phyloP scores from a whole-genome alignment of 2,329 filamentous ascomycete genomes.

The Xylaria sp. region DNA sequence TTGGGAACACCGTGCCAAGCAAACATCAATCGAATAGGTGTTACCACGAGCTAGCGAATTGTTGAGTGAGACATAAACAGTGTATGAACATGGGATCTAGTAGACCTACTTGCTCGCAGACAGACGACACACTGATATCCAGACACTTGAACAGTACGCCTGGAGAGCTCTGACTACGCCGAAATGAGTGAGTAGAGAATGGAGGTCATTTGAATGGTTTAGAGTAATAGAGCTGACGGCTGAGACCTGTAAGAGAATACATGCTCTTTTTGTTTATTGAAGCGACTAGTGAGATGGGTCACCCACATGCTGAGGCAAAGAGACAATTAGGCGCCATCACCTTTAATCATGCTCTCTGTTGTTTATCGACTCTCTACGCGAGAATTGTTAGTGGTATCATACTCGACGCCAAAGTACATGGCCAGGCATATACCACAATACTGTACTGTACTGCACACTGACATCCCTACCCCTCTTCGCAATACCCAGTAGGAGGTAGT shows the following conservation, averaged over 20 bases:
- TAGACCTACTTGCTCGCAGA: background rate
- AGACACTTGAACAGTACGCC: background rate
- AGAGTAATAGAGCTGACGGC: constrained; percentile 15
- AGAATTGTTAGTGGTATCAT: background rate
- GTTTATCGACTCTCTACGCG: background rate
- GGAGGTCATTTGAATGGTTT: background rate
- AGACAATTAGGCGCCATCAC: background rate
- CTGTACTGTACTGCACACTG: background rate
- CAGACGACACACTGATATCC: background rate
- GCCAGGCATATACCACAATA: background rate
- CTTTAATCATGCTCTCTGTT: background rate
- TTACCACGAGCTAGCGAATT: constrained; percentile 15
- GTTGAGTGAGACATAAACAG: background rate
- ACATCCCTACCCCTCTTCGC: constrained; percentile 15
- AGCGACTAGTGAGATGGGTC: constrained; percentile 1
- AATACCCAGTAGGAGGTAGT: background rate
- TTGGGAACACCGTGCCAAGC: constrained; percentile 24
- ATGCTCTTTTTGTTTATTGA: background rate
- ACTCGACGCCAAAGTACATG: background rate
- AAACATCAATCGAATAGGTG: constrained; percentile 25
- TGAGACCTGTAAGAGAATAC: constrained; percentile 1
- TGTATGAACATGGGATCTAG: background rate
- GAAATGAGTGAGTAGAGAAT: background rate
- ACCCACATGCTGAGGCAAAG: constrained; percentile 3
- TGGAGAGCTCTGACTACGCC: background rate